A percentile compares a stretch with the other conserved stretches of the same genome.
Conservation (phyloP, 1,139 yeast genomes). For the Yamadazyma spencermartinsiae region DNA sequence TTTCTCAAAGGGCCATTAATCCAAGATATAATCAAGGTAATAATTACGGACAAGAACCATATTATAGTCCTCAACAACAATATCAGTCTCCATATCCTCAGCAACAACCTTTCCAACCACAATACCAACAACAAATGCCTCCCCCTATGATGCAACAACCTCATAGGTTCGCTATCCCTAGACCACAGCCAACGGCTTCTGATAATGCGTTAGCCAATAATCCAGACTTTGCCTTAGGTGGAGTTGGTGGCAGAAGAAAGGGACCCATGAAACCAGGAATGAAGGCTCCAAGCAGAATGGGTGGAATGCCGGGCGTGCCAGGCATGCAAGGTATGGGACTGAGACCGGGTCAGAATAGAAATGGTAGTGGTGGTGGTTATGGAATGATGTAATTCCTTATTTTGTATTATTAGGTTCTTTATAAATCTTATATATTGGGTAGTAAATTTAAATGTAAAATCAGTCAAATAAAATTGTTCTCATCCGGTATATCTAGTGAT, state of each 20-base stretch:
- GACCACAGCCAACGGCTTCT: slow-evolving; percentile 37
- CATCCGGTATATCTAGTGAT: slow-evolving; percentile 1
- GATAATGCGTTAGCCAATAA: slow-evolving; percentile 50
- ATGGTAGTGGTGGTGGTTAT: slow-evolving; percentile 21
- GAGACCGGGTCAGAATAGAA: slow-evolving; percentile 10
- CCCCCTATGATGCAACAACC: slow-evolving; percentile 7
- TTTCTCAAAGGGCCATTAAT: slow-evolving; percentile 76
- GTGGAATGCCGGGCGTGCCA: slow-evolving; percentile 14
- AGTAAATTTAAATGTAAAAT: not conserved
- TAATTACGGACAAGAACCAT: slow-evolving; percentile 10
- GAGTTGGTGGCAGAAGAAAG: slow-evolving; percentile 26
- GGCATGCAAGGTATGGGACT: too few relatives aligned
- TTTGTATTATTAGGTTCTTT: not conserved
- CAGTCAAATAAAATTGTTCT: not conserved
- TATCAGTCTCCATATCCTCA: slow-evolving; percentile 21
- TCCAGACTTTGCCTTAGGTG: slow-evolving; percentile 51
- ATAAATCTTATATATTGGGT: not conserved
- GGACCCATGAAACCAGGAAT: slow-evolving; percentile 14
- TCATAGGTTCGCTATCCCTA: slow-evolving; percentile 10
- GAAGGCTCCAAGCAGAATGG: slow-evolving; percentile 14
- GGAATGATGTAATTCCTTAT: slow-evolving; percentile 15
- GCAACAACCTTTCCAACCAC: slow-evolving; percentile 17
- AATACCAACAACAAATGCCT: slow-evolving; percentile 12
- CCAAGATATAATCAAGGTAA: slow-evolving; percentile 43
- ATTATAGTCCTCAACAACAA: slow-evolving; percentile 13